Percentiles rank a stretch among this genome's conserved stretches.
phyloP scores from a whole-genome alignment of 495 filamentous ascomycete genomes.

The Aspergillus indologenus region DNA sequence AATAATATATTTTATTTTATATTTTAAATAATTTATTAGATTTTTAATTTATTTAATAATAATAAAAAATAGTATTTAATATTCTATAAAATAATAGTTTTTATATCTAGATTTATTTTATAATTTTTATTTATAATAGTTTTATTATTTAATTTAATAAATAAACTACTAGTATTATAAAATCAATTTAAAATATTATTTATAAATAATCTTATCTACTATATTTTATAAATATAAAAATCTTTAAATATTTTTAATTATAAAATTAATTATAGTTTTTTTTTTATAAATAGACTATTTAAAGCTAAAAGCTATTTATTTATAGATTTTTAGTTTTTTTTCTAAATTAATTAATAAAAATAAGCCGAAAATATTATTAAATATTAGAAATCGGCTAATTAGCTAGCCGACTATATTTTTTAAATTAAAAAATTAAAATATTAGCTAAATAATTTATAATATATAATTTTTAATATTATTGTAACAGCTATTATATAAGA shows the following conservation, averaged over 20 bases:
- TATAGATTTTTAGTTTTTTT: background rate
- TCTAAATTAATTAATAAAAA: background rate
- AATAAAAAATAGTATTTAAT: too few relatives aligned
- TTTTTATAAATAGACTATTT: background rate
- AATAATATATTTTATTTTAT: too few relatives aligned
- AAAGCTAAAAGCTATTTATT: background rate
- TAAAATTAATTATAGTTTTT: background rate
- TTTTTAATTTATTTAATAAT: too few relatives aligned
- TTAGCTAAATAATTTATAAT: background rate
- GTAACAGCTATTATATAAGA: background rate
- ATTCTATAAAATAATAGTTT: too few relatives aligned
- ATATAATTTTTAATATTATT: conserved; percentile 1
- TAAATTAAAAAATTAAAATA: conserved; percentile 1
- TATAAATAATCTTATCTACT: background rate
- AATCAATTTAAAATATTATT: background rate
- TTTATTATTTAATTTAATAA: too few relatives aligned
- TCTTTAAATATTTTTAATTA: background rate
- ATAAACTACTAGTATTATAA: too few relatives aligned
- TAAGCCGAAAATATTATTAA: background rate
- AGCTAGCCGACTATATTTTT: background rate
- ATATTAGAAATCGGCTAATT: too few relatives aligned
- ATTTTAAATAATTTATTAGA: too few relatives aligned
- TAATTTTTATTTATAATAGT: too few relatives aligned
- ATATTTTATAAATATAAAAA: background rate
- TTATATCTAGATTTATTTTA: too few relatives aligned